phyloP scores from a whole-genome alignment of 139 green algal species.

The Tetraselmis striata region DNA sequence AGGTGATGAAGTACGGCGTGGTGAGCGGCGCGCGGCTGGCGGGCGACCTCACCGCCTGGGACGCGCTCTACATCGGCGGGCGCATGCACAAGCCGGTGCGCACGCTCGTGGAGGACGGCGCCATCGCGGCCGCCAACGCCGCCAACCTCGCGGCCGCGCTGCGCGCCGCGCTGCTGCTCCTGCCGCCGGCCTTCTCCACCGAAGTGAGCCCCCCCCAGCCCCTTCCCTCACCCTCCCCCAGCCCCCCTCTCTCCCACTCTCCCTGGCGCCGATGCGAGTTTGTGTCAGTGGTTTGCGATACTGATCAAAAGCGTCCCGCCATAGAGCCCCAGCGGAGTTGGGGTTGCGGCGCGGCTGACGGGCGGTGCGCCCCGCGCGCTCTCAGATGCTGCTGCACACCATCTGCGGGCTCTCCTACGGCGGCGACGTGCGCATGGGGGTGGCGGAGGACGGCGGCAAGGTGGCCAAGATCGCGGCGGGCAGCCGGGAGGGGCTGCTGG shows the following conservation, averaged over 20 bases:
- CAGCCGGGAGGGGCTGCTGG: slow-evolving; percentile 25
- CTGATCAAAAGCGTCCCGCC: too few species aligned
- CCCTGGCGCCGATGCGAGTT: neutral
- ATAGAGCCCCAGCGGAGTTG: too few species aligned
- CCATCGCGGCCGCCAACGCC: neutral
- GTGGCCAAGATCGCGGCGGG: slow-evolving; percentile 60
- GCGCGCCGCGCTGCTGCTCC: slow-evolving; percentile 59
- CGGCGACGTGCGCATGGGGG: slow-evolving; percentile 74
- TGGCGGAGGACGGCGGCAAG: slow-evolving; percentile 80
- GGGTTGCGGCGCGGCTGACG: too few species aligned
- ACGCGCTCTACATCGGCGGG: slow-evolving; percentile 65
- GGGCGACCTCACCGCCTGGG: slow-evolving; percentile 64
- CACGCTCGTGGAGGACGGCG: slow-evolving; percentile 20
- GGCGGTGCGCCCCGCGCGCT: too few species aligned
- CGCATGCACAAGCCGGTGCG: slow-evolving; percentile 81
- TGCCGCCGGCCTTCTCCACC: slow-evolving; percentile 46
- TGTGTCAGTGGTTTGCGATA: neutral
- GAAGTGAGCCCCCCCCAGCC: slow-evolving; percentile 22
- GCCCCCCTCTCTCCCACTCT: neutral
- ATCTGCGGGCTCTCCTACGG: slow-evolving; percentile 73
- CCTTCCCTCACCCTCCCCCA: neutral
- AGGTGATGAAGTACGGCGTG: slow-evolving; percentile 85
- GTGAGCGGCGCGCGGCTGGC: slow-evolving; percentile 35
- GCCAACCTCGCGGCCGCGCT: slow-evolving; percentile 60
- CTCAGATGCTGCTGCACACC: slow-evolving; percentile 51